Base-by-base conservation (phyloP, 768 basidiomycete species). In the Ephemerocybe angulata region DNA sequence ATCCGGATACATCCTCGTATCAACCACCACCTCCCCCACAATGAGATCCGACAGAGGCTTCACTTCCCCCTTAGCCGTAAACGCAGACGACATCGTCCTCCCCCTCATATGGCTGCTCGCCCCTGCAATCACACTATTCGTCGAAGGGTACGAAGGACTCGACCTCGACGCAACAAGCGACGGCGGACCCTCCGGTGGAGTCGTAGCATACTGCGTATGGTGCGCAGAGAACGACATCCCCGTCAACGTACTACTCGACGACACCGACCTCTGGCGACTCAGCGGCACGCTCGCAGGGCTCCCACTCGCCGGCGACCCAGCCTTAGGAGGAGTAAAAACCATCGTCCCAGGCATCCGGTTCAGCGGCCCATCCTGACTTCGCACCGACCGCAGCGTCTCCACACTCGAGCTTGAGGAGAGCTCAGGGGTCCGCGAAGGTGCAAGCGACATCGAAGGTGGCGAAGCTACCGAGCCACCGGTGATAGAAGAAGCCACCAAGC, bases 1-100 rank as follows among this genome's bases (percentile, higher is more conserved):
- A 38, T 79, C 77, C 0, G 87, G 82, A 70, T 89, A 93, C 55
- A 90, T 72, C 66, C 87, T 88, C 52, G 88, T 84, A 70, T 94
- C 91, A 25, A 93, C 77, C 25, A 93, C 80, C 28, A 93, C 65
- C 69, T 96, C 93, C 52, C 82, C 82, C 17, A 93, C 82, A 19
- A 93, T 70, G 43, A 93, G 69, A 66, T 96, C 91, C 50, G 79
- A 77, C n/a, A 76, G 71, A 41, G 78, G 75, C 53, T 76, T 78
- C 54, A 86, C 76, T 61, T 85, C 85, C 37, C 83, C 84, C 47
- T 82, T 84, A 43, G 76, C 53, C 3, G 81, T 85, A 62, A 88
- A 87, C 28, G 79, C 81, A 15, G 47, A 57, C 52, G 61, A 60
- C 21, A 56, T 48, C 29, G 60, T 58, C 41, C 60, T 22, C 19